These are phyloP conservation scores for Pseudoscleropodium purum DNA, from an alignment of 225 moss, liverwort and hornwort species.

Conservation along the genomic window DNA sequence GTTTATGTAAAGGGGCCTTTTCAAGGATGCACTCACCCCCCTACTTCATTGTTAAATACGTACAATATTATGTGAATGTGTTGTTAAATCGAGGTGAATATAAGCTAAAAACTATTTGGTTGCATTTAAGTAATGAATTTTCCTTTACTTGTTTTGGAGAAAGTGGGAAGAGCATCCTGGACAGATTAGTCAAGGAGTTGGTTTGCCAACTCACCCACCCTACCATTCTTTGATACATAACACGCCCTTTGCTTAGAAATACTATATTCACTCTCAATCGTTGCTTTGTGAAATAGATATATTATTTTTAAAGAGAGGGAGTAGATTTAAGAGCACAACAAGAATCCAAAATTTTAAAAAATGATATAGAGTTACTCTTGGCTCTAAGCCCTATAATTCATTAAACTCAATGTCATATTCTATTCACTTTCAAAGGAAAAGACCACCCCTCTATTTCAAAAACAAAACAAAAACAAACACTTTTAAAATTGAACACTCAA, in stretches of 20 bases:
- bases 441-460: fast-evolving
- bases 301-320: fast-evolving
- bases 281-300: background rate
- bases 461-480: no score
- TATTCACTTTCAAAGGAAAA: background rate
- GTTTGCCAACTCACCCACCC: background rate
- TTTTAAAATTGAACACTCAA: background rate
- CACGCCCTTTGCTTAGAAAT: background rate
- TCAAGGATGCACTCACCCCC: no score
- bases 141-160: background rate
- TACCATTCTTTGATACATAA: background rate
- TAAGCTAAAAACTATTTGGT: background rate
- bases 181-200: background rate
- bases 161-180: background rate
- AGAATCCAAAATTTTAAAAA: background rate
- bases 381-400: no score
- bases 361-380: background rate
- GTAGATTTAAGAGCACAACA: background rate
- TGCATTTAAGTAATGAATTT: background rate
- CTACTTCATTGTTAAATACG: no score
- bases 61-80: background rate
- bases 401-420: background rate
- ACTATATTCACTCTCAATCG: background rate
- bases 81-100: no score
- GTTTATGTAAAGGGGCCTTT: no score